phyloP scores from a whole-genome alignment of 176 grass and related monocot species.

The Triticum monococcum region DNA sequence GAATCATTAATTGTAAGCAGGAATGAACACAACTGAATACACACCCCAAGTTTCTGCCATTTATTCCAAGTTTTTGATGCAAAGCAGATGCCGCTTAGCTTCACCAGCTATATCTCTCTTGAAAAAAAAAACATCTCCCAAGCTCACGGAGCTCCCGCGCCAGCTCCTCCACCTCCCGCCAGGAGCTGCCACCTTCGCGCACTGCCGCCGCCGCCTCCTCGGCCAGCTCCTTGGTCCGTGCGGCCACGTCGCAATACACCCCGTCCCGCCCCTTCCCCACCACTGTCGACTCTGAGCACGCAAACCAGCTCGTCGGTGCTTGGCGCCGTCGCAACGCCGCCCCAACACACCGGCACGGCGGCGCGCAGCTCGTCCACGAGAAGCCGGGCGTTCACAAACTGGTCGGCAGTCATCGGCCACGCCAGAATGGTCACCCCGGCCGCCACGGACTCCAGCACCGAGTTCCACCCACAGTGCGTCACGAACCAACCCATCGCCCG shows the following conservation, averaged over 20 bases:
- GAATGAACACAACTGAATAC: too few relatives aligned
- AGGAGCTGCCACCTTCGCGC: conserved; percentile 47
- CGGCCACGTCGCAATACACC: neutral
- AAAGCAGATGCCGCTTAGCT: too few relatives aligned
- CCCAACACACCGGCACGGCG: conserved; percentile 39
- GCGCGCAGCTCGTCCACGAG: conserved; percentile 45
- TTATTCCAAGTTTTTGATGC: too few relatives aligned
- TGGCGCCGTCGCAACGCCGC: conserved; percentile 31
- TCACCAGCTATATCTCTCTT: too few relatives aligned
- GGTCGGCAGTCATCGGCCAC: conserved; percentile 68
- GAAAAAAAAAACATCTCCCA: neutral
- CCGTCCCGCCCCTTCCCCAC: neutral
- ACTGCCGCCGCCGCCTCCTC: conserved; percentile 19
- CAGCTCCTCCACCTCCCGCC: conserved; percentile 22
- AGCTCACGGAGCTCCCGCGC: neutral
- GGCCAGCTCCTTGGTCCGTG: conserved; percentile 24
- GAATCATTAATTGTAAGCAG: too few relatives aligned
- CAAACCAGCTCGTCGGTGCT: conserved; percentile 7
- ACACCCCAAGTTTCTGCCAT: too few relatives aligned
- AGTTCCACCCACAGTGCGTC: conserved; percentile 53
- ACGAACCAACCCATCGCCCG: conserved; percentile 35
- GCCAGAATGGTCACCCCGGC: conserved; percentile 60
- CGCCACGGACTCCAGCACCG: conserved; percentile 24
- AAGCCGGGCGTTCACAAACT: conserved; percentile 61
- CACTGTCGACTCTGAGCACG: conserved; percentile 2